Evolutionary conservation across 2,329 filamentous ascomycete species (phyloP).

Genomic region (Canariomyces notabilis): DNA sequence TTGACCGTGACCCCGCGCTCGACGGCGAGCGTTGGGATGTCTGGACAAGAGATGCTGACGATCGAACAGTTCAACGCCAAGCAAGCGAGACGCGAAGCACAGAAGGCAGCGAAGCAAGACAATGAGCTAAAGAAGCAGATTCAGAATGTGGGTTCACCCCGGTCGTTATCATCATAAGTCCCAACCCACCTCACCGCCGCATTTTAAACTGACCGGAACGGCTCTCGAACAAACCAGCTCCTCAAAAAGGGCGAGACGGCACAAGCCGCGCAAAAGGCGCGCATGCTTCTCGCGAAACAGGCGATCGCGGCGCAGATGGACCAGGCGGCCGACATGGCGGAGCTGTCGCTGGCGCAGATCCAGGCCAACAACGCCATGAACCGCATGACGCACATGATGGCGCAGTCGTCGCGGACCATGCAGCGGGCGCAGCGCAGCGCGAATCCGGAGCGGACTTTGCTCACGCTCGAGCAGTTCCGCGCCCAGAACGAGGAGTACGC

Average conservation of each 20-base stretch:
- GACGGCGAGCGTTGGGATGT: background rate
- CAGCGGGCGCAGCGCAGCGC: constrained; percentile 52
- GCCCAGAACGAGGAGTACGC: constrained; percentile 60
- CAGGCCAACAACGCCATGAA: constrained; percentile 62
- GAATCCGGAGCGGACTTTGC: constrained; percentile 57
- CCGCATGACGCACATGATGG: constrained; percentile 61
- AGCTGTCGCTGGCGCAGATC: constrained; percentile 56
- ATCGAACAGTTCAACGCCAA: constrained; percentile 52
- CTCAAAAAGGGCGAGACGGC: constrained; percentile 60
- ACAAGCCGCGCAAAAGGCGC: constrained; percentile 59
- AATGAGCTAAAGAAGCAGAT: constrained; percentile 59
- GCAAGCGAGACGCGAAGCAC: constrained; percentile 55
- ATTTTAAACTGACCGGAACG: too few species aligned
- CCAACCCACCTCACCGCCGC: background rate
- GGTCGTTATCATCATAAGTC: background rate
- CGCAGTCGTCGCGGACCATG: constrained; percentile 55
- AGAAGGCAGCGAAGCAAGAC: constrained; percentile 57
- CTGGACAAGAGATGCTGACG: constrained; percentile 5
- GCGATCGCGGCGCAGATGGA: constrained; percentile 60
- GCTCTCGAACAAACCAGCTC: too few species aligned
- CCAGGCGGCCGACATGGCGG: constrained; percentile 60
- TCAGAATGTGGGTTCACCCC: constrained; percentile 41
- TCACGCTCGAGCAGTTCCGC: constrained; percentile 57
- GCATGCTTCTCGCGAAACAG: constrained; percentile 58
- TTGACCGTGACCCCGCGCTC: constrained; percentile 1